Conservation (phyloP, 352 stramenopile genomes). For the Phytophthora pisi region DNA sequence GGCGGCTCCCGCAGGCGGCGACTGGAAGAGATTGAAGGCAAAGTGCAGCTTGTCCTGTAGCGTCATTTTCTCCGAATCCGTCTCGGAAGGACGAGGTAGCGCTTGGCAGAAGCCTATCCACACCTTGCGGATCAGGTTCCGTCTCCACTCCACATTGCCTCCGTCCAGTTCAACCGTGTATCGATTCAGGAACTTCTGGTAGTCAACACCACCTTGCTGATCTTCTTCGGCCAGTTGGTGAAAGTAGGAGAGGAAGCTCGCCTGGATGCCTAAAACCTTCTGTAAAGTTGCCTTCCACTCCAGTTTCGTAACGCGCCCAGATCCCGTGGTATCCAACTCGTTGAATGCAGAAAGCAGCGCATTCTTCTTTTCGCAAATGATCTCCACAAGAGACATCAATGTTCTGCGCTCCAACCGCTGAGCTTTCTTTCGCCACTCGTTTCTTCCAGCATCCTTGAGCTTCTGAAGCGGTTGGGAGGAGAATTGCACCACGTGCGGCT, state of each 20-base stretch:
- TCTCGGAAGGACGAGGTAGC: constrained; percentile 41
- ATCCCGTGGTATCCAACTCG: constrained; percentile 39
- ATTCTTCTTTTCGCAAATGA: constrained; percentile 84
- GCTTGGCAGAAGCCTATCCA: constrained; percentile 75
- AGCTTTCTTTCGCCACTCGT: constrained; percentile 85
- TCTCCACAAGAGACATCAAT: constrained; percentile 78
- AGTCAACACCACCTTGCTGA: constrained; percentile 60
- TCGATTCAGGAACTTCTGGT: constrained; percentile 75
- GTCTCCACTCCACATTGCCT: constrained; percentile 67
- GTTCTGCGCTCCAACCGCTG: constrained; percentile 70
- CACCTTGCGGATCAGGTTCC: constrained; percentile 70
- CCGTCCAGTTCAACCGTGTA: constrained; percentile 73
- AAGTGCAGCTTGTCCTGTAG: constrained; percentile 69
- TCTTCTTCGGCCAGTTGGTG: constrained; percentile 58
- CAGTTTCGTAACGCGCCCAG: constrained; percentile 62
- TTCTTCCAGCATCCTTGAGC: constrained; percentile 60
- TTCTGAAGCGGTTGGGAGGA: constrained; percentile 88
- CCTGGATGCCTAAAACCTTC: constrained; percentile 63
- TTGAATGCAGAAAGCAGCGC: constrained; percentile 56
- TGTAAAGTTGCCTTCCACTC: constrained; percentile 72
- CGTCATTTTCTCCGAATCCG: constrained; percentile 54
- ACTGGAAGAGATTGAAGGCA: constrained; percentile 75
- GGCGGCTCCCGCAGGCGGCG: constrained; percentile 15
- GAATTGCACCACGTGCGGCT: constrained; percentile 93
- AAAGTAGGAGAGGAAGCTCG: constrained; percentile 77